phyloP scores from a whole-genome alignment of 2,329 filamentous ascomycete species.

The Aspergillus piperis region DNA sequence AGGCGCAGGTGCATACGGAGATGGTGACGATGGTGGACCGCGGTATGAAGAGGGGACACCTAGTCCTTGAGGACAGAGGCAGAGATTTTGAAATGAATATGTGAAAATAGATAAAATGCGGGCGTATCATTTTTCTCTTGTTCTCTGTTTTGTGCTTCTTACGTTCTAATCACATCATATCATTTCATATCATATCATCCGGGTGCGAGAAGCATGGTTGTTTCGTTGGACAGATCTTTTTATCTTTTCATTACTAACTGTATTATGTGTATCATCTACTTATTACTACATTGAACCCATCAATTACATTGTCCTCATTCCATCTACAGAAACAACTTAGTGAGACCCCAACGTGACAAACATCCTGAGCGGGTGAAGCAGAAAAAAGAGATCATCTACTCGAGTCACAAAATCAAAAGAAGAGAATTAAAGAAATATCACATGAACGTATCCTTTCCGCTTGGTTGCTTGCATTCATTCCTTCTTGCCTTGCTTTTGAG shows the following conservation, averaged over 20 bases:
- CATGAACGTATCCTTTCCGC: slow-evolving; percentile 8
- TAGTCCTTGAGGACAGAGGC: slow-evolving; percentile 31
- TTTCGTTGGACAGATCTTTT: neutral
- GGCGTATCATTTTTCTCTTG: neutral
- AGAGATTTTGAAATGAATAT: neutral
- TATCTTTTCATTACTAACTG: slow-evolving; percentile 4
- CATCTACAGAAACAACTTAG: too few relatives aligned
- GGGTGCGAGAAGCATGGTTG: neutral
- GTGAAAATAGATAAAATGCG: neutral
- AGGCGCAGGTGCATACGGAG: slow-evolving; percentile 36
- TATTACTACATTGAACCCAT: neutral
- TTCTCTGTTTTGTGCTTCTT: neutral
- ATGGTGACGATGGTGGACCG: slow-evolving; percentile 43
- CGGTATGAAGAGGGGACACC: slow-evolving; percentile 48
- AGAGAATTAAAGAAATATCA: neutral
- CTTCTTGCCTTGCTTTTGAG: neutral
- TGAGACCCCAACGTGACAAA: neutral
- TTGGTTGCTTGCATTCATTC: neutral
- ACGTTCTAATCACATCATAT: neutral
- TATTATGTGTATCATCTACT: slow-evolving; percentile 9
- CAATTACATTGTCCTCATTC: too few relatives aligned
- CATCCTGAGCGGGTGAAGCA: neutral
- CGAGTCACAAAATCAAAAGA: neutral
- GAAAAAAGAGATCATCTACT: neutral
- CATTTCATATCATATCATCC: too few relatives aligned